Conservation (phyloP, 108 stramenopile genomes). For the Aurantiochytrium sp. region DNA sequence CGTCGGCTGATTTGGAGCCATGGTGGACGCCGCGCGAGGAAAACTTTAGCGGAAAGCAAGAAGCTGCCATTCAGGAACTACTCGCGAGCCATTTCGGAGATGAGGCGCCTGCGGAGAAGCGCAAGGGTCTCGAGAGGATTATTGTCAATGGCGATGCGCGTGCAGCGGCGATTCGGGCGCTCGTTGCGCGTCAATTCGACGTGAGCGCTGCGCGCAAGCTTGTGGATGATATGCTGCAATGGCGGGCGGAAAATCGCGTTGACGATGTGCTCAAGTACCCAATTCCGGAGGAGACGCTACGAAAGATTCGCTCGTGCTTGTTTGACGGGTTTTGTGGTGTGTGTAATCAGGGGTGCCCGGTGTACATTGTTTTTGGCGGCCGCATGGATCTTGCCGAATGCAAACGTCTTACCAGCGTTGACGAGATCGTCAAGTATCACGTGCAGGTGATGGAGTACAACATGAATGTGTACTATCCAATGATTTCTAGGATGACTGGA, state of each 20-base stretch:
- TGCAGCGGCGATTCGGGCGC: background rate
- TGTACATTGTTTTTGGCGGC: background rate
- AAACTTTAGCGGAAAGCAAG: background rate
- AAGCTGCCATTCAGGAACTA: background rate
- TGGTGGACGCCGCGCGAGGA: background rate
- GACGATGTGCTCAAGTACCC: background rate
- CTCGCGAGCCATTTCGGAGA: background rate
- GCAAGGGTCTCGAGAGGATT: background rate
- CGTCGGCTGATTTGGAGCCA: background rate
- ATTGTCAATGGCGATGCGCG: background rate
- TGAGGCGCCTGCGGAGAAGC: background rate
- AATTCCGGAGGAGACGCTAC: background rate
- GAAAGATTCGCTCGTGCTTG: background rate
- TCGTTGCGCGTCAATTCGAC: background rate
- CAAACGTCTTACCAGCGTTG: background rate
- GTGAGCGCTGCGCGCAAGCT: background rate
- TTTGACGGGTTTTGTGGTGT: background rate
- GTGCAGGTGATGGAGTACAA: slow-evolving; percentile 12
- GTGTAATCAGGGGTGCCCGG: background rate
- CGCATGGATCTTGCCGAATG: background rate
- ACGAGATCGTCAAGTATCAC: background rate
- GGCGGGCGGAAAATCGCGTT: background rate
- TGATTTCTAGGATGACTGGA: background rate
- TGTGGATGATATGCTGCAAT: background rate
- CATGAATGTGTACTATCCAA: background rate